phyloP scores from a whole-genome alignment of 148 eudicot genomes.

The Chenopodium berlandieri region DNA sequence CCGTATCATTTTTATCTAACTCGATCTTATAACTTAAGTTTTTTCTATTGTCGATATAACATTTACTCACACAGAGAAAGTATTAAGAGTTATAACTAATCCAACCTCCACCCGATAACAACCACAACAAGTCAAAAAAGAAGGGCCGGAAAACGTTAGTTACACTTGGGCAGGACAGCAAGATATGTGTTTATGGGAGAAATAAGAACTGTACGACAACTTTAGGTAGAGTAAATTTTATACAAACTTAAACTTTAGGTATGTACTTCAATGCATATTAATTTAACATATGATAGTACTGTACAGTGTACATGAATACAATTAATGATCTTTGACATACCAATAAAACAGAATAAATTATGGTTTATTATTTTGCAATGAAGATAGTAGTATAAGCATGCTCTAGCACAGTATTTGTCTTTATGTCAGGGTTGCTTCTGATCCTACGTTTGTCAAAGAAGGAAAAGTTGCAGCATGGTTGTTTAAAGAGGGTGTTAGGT shows the following conservation, averaged over 20 bases:
- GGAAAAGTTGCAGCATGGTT: neutral
- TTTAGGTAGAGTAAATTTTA: neutral
- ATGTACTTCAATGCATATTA: neutral
- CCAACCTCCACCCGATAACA: too few species aligned
- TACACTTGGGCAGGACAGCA: too few species aligned
- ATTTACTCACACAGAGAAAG: too few species aligned
- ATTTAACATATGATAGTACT: neutral
- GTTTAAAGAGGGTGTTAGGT: neutral
- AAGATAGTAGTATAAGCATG: neutral
- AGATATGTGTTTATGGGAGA: too few species aligned
- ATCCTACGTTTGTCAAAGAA: neutral
- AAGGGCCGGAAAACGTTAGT: too few species aligned
- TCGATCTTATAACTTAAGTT: too few species aligned
- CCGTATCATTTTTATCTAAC: too few species aligned
- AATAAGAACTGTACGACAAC: too few species aligned
- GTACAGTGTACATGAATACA: neutral
- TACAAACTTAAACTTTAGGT: neutral
- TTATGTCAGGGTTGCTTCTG: neutral
- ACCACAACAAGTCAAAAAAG: too few species aligned
- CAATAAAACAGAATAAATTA: neutral
- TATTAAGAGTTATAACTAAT: too few species aligned
- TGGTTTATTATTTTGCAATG: neutral
- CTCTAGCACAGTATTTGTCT: neutral
- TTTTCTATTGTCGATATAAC: too few species aligned
- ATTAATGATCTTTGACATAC: neutral